Conservation (phyloP, 345 rosid species). For the Balakata baccata region DNA sequence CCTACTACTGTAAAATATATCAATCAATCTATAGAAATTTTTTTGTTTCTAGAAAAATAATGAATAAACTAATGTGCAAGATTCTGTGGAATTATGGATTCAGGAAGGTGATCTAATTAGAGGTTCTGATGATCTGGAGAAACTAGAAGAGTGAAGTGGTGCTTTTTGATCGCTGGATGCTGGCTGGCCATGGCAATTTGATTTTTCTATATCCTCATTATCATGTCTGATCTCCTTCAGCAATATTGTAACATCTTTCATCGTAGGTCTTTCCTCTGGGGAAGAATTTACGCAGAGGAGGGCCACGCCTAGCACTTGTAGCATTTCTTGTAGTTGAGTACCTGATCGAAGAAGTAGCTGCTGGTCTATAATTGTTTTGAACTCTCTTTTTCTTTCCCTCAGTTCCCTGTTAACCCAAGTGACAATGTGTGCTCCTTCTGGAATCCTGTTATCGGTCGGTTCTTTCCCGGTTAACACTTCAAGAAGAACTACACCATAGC, state of each 20-base stretch:
- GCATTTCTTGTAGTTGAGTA: conserved; percentile 64
- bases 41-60: conserved; percentile 24
- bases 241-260: conserved; percentile 71
- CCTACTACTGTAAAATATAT: conserved; percentile 20
- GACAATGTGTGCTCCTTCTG: conserved; percentile 56
- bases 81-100: conserved; percentile 11
- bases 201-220: conserved; percentile 45
- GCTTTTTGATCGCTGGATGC: conserved; percentile 27
- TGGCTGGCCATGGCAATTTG: conserved; percentile 30
- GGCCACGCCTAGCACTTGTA: conserved; percentile 66
- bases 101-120: conserved; percentile 48
- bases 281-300: conserved; percentile 53
- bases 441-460: conserved; percentile 46
- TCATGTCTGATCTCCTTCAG: conserved; percentile 56
- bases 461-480: conserved; percentile 59
- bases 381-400: conserved; percentile 42
- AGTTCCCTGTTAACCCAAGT: conserved; percentile 56
- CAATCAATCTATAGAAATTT: conserved; percentile 33
- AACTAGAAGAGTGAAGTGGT: conserved; percentile 57
- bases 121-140: conserved; percentile 61
- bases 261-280: conserved; percentile 62
- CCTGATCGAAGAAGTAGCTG: conserved; percentile 44
- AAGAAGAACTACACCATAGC: conserved; percentile 66
- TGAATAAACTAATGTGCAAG: conserved; percentile 19
- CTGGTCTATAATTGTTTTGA: conserved; percentile 51